Conservation (phyloP, 805 yeast genomes). For the Pichia californica region DNA sequence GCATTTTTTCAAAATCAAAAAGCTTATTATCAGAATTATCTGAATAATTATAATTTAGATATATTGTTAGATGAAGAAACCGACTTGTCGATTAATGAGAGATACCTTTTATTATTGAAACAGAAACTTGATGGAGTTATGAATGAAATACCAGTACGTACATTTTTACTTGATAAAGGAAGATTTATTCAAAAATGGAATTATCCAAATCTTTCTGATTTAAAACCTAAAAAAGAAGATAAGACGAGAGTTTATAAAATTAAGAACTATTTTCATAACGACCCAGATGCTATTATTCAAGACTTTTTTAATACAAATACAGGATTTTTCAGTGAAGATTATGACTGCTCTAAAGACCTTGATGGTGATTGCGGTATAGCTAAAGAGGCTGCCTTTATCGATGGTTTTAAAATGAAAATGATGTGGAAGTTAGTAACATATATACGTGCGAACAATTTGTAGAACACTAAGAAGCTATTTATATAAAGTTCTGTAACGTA, state of each 20-base stretch:
- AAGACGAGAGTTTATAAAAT: not conserved
- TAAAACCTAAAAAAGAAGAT: not conserved
- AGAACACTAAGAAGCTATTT: no score
- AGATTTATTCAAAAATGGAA: constrained; percentile 6
- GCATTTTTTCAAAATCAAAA: constrained; percentile 6
- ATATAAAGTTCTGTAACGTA: no score
- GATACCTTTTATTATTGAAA: not conserved
- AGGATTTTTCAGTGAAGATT: constrained; percentile 7
- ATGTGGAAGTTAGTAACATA: constrained; percentile 7
- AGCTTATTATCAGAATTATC: not conserved
- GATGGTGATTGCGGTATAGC: not conserved
- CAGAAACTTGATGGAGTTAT: not conserved
- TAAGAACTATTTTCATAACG: not conserved
- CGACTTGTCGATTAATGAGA: not conserved
- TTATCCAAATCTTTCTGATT: not conserved
- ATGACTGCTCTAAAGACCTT: not conserved
- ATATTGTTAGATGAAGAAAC: constrained; percentile 2
- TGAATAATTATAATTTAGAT: not conserved
- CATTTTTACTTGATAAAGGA: constrained; percentile 5
- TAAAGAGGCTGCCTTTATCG: not conserved
- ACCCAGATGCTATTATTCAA: not conserved
- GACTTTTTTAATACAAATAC: constrained; percentile 4
- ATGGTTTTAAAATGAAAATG: constrained; percentile 3
- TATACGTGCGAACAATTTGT: constrained; percentile 5
- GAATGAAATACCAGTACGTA: not conserved